Base-by-base conservation (phyloP, 169 alveolate genomes). In the Eimeria acervulina region DNA sequence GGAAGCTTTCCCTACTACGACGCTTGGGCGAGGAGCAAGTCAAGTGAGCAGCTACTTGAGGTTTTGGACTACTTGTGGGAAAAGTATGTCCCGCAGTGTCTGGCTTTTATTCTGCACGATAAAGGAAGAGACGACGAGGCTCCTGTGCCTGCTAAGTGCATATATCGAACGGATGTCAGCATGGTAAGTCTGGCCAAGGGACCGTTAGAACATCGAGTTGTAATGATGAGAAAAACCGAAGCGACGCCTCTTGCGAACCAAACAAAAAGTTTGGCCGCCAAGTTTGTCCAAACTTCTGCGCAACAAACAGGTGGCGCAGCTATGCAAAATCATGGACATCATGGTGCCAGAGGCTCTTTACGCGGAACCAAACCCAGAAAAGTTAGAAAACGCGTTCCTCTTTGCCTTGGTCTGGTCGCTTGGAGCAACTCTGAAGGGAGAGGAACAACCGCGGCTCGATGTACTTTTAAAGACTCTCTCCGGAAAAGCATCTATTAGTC, bases 1-100 rank as follows among this genome's bases (percentile, higher is more conserved):
- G 99, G 99, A 98, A 98, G 96, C 36, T 97, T 97, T 80, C 99
- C 99, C 26, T 98, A 96, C 96, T 98, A 97, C 88, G 99, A 98
- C 81, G 98, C 97, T 95, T 99, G 99, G 99, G 97, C 98, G 68
- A 97, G 98, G 95, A 96, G 95, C 47, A 98, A 98, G 88, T 66
- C 84, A 63, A 97, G 97, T 63, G 95, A 80, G 21, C 72, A 68
- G 36, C 85, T 98, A 90, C 93, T 95, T 59, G 98, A 98, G 59
- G 90, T 95, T 90, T 93, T 98, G 95, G 97, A 97, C 94, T 98
- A 97, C 74, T 96, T 97, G 95, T 98, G 95, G 96, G 96, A 97
- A 52, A 98, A 98, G 95, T 98, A 98, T 93, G 96, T 98, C 95
- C 99, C 98, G 0, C 97, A 97, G 23, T 93, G 98, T 66, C 94